These are phyloP conservation scores for Sanguinoderma infundibulare DNA, from an alignment of 1,284 basidiomycete genomes.

Conservation along the genomic window DNA sequence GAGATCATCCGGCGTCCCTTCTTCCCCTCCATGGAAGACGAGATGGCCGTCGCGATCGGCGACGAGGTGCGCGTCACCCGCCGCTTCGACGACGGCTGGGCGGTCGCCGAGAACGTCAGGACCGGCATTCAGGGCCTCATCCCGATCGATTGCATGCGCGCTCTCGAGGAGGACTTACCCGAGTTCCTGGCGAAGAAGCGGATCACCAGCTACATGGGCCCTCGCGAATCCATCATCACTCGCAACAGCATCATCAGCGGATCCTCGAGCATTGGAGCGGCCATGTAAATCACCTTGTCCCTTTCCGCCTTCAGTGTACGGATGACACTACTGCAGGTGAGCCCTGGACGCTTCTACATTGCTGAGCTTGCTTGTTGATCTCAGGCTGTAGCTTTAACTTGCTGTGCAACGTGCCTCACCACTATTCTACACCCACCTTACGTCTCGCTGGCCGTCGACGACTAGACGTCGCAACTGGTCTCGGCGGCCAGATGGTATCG, in stretches of 20 bases:
- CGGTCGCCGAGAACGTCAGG: slow-evolving; percentile 43
- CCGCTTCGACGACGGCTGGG: slow-evolving; percentile 74
- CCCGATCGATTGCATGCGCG: slow-evolving; percentile 65
- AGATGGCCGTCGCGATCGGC: slow-evolving; percentile 54
- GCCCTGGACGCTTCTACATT: background rate
- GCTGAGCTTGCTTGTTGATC: background rate
- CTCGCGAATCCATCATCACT: slow-evolving; percentile 4
- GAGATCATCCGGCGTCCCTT: slow-evolving; percentile 61
- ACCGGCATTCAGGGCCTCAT: slow-evolving; percentile 47
- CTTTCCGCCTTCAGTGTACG: background rate
- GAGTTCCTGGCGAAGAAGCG: slow-evolving; percentile 54
- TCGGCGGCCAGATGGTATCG: slow-evolving; percentile 19
- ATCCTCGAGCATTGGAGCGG: slow-evolving; percentile 13
- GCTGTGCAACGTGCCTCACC: slow-evolving; percentile 6
- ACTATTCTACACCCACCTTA: slow-evolving; percentile 4
- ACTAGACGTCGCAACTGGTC: slow-evolving; percentile 13
- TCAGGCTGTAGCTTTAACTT: background rate
- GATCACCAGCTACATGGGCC: slow-evolving; percentile 43
- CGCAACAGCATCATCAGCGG: slow-evolving; percentile 20
- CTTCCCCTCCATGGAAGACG: slow-evolving; percentile 59
- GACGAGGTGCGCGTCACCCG: slow-evolving; percentile 58
- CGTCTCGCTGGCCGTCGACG: slow-evolving; percentile 20
- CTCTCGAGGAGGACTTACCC: slow-evolving; percentile 49
- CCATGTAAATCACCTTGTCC: slow-evolving; percentile 5
- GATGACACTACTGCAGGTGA: slow-evolving; percentile 1